Conservation (phyloP, 2,329 filamentous ascomycete species). For the Immersiporthe knoxdaviesiana region DNA sequence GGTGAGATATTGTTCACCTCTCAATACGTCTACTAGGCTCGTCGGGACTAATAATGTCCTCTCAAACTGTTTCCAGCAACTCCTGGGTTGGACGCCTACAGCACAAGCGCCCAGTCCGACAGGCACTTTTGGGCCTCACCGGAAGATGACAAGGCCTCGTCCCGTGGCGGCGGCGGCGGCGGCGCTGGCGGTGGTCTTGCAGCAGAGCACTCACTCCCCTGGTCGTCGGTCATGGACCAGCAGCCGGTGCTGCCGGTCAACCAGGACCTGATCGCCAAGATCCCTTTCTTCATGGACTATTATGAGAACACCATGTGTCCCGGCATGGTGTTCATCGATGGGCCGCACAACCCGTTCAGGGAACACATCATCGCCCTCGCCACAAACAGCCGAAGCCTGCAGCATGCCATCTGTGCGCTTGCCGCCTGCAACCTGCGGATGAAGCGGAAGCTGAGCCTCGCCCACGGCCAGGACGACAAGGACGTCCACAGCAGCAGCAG, state of each 20-base stretch:
- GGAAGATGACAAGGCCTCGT: conserved; percentile 50
- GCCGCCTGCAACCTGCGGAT: conserved; percentile 89
- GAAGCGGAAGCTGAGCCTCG: conserved; percentile 68
- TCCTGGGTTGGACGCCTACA: conserved; percentile 57
- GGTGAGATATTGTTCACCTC: conserved; percentile 53
- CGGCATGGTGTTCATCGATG: conserved; percentile 89
- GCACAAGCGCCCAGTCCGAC: conserved; percentile 53
- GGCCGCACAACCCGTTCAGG: conserved; percentile 82
- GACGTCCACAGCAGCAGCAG: conserved; percentile 36
- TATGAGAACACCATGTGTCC: conserved; percentile 92
- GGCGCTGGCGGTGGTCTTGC: conserved; percentile 41
- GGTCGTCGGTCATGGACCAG: conserved; percentile 52
- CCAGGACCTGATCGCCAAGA: conserved; percentile 71
- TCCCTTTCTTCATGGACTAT: conserved; percentile 90
- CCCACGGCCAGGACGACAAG: conserved; percentile 53
- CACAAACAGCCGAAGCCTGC: conserved; percentile 77
- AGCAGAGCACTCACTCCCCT: conserved; percentile 51
- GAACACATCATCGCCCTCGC: conserved; percentile 81
- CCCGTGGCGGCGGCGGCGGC: no score
- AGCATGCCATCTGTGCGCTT: conserved; percentile 88
- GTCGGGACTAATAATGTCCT: conserved; percentile 32
- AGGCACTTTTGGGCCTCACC: conserved; percentile 52
- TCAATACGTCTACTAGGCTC: conserved; percentile 35
- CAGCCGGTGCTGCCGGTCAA: conserved; percentile 55
- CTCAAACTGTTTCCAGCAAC: conserved; percentile 44